Evolutionary conservation across 257 asterid species (phyloP).

Genomic region (Nicotiana knightiana): DNA sequence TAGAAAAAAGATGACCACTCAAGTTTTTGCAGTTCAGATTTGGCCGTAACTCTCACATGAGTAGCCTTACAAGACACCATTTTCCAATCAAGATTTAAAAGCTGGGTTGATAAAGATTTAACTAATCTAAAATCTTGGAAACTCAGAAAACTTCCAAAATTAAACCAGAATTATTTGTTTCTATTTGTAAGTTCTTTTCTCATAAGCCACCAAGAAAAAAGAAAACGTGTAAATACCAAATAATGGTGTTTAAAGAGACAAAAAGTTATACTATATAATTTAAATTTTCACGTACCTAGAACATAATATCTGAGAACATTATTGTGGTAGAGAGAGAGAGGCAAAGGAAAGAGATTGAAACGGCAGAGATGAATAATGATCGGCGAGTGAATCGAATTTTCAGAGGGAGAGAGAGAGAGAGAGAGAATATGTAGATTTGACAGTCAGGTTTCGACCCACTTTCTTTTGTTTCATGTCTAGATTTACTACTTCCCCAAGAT

Average conservation of each 20-base stretch:
- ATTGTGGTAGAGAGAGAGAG: constrained; percentile 21
- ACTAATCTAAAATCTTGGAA: not conserved
- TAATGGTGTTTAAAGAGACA: not conserved
- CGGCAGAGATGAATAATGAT: constrained; percentile 26
- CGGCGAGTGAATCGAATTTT: constrained; percentile 50
- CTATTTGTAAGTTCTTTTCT: no score
- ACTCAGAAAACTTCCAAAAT: not conserved
- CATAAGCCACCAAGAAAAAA: no score
- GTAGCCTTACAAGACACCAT: not conserved
- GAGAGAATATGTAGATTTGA: constrained; percentile 56
- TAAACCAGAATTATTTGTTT: not conserved
- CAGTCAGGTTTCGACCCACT: constrained; percentile 37
- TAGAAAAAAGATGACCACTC: constrained; percentile 10
- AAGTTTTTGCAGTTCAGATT: constrained; percentile 11
- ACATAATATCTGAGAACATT: constrained; percentile 28
- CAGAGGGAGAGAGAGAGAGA: constrained; percentile 13
- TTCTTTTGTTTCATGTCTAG: not conserved
- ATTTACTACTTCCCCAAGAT: not conserved
- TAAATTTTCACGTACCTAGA: constrained; percentile 21
- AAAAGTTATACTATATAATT: not conserved
- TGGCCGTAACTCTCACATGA: constrained; percentile 9
- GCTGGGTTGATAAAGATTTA: no score
- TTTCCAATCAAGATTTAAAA: not conserved
- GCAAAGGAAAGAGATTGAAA: constrained; percentile 26
- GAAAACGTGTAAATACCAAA: no score